A percentile compares a stretch with the other conserved stretches of the same genome.
phyloP scores from a whole-genome alignment of 352 stramenopile species.

The Pythium brachiatum region DNA sequence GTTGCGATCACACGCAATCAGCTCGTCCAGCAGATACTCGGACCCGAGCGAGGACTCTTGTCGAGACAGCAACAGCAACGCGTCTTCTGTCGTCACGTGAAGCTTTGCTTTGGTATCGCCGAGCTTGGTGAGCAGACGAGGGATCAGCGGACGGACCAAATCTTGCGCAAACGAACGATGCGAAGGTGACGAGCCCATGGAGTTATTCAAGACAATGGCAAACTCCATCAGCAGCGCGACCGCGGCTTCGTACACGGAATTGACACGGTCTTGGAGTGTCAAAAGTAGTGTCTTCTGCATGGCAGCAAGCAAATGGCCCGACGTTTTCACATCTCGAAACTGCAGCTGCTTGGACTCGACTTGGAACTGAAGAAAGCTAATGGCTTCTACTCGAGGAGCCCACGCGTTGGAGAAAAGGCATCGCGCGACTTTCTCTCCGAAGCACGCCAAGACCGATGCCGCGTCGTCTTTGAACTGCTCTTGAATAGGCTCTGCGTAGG shows the following conservation, averaged over 20 bases:
- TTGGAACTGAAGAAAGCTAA: slow-evolving; percentile 73
- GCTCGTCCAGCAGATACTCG: slow-evolving; percentile 72
- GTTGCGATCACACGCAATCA: slow-evolving; percentile 67
- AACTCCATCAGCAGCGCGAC: slow-evolving; percentile 74
- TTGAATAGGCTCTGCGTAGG: slow-evolving; percentile 75
- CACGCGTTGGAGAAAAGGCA: slow-evolving; percentile 82
- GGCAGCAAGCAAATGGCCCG: slow-evolving; percentile 26
- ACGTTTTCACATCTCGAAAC: slow-evolving; percentile 33
- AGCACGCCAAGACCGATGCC: slow-evolving; percentile 40
- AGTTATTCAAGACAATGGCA: slow-evolving; percentile 50
- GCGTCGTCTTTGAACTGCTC: slow-evolving; percentile 57
- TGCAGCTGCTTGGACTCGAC: slow-evolving; percentile 51
- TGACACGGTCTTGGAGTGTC: slow-evolving; percentile 72
- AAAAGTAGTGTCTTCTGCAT: slow-evolving; percentile 58
- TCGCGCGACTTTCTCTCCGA: slow-evolving; percentile 70
- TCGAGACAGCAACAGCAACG: slow-evolving; percentile 63
- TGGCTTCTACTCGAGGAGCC: slow-evolving; percentile 72
- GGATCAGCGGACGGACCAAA: slow-evolving; percentile 61
- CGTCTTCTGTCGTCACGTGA: slow-evolving; percentile 73
- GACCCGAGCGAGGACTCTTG: slow-evolving; percentile 55
- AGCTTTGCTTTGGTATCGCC: slow-evolving; percentile 72
- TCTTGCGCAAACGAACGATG: slow-evolving; percentile 31
- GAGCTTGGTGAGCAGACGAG: slow-evolving; percentile 67
- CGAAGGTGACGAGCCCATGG: slow-evolving; percentile 13
- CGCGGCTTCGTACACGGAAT: slow-evolving; percentile 72